Base-by-base conservation (phyloP, 352 stramenopile genomes). In the Elongisporangium undulatum region DNA sequence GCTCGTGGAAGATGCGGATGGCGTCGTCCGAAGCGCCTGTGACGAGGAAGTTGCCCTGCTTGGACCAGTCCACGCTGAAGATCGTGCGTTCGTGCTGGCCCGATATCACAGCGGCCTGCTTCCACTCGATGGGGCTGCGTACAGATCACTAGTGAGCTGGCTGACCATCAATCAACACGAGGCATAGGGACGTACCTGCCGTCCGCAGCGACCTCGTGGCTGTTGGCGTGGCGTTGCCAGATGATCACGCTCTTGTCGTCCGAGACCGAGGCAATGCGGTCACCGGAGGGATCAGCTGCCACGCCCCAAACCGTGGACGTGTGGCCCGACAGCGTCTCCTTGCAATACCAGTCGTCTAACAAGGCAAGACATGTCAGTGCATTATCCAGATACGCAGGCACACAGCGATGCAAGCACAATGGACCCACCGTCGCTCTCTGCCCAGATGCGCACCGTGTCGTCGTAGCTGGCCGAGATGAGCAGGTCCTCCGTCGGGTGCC, bases 311-410 rank as follows among this genome's bases (percentile, higher is more conserved):
- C 95, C 15, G 96, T 99, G 15, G 94, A 96, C 6, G 74, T 75
- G 70, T 99, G 96, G 4, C 85, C 79, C 71, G 39, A 20, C 9
- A 99, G 71, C 8, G 92, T 98, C 55, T 96, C 69, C 51, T 94
- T 91, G 79, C 94, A 98, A 67, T 95, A 98, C 97, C 97, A 99
- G 71, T 99, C 97, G 49, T 98, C 96, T 58, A 13, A 26, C 19
- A 53, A 15, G 29, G 7, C 48, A 51, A n/a, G 49, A 61, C 22
- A 20, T 23, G 23, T 51, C 10, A 29, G 7, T 26, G 22, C 22
- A 24, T 8, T 21, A 38, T 6, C 2, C 0, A 49, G 10, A 51
- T 56, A 57, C 50, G 52, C 51, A 13, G 4, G 9, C 6, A 50
- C 13, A 4, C 3, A 49, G 3, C 1, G 41, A 51, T 50, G 3